Conservation (phyloP, 2,329 filamentous ascomycete species). For the Botryosphaeria agaves region DNA sequence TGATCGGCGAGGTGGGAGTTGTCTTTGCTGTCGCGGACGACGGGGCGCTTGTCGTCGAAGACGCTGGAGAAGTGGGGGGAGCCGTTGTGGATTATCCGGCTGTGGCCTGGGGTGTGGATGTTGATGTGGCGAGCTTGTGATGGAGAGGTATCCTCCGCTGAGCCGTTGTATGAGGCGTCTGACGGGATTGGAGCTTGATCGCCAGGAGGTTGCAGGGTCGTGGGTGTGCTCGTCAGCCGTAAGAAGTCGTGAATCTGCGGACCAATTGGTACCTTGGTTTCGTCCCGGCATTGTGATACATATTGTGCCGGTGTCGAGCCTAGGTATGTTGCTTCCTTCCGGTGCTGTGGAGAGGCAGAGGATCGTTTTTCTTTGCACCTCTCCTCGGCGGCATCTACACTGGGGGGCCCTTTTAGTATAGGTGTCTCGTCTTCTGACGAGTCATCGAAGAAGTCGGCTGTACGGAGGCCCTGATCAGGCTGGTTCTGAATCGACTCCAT, state of each 20-base stretch:
- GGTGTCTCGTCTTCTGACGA: slow-evolving; percentile 6
- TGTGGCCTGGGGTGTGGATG: neutral
- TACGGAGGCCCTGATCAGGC: slow-evolving; percentile 12
- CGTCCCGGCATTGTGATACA: slow-evolving; percentile 1
- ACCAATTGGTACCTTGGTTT: too few species aligned
- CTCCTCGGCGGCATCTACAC: too few species aligned
- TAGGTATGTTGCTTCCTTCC: slow-evolving; percentile 1
- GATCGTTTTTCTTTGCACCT: too few species aligned
- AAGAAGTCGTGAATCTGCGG: too few species aligned
- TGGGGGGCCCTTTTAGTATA: too few species aligned
- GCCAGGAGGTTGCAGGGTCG: too few species aligned
- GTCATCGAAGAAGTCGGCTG: slow-evolving; percentile 18
- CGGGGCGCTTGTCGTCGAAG: neutral
- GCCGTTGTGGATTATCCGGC: slow-evolving; percentile 1
- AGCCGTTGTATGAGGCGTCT: neutral
- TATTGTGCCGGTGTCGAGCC: slow-evolving; percentile 1
- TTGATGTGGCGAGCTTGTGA: slow-evolving; percentile 1
- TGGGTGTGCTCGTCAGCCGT: too few species aligned
- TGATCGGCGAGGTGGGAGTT: slow-evolving; percentile 6
- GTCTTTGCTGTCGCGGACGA: neutral
- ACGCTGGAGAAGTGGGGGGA: slow-evolving; percentile 2
- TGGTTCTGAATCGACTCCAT: slow-evolving; percentile 13
- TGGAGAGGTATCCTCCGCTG: neutral
- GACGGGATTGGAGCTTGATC: too few species aligned
- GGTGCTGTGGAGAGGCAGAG: too few species aligned